Conservation (phyloP, 2,329 filamentous ascomycete species). For the Fusarium poae region DNA sequence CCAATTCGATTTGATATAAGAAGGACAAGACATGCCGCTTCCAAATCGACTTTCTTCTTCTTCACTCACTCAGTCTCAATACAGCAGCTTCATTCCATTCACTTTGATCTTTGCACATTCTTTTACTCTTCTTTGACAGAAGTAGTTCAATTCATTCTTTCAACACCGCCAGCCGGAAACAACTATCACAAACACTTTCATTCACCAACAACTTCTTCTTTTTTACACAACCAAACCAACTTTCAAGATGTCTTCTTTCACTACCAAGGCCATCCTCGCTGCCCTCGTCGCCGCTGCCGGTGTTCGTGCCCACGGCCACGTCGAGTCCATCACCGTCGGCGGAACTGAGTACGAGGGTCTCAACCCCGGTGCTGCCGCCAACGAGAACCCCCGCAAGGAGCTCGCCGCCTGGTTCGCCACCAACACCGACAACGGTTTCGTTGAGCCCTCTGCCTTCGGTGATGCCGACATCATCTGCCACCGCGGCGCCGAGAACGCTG, state of each 20-base stretch:
- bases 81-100: slow-evolving; percentile 50
- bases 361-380: slow-evolving; percentile 22
- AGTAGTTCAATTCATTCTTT: slow-evolving; percentile 48
- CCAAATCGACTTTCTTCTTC: slow-evolving; percentile 11
- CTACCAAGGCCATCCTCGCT: slow-evolving; percentile 45
- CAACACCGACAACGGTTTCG: slow-evolving; percentile 65
- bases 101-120: slow-evolving; percentile 47
- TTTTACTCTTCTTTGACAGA: slow-evolving; percentile 52
- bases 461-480: slow-evolving; percentile 63
- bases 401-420: slow-evolving; percentile 57
- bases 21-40: slow-evolving; percentile 20
- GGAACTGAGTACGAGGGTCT: slow-evolving; percentile 41
- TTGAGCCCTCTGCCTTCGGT: slow-evolving; percentile 57
- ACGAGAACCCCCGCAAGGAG: slow-evolving; percentile 41
- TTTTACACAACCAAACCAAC: slow-evolving; percentile 7
- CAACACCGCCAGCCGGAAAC: slow-evolving; percentile 45
- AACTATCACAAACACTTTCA: slow-evolving; percentile 16
- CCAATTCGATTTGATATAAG: slow-evolving; percentile 33
- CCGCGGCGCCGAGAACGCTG: slow-evolving; percentile 56
- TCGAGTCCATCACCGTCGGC: slow-evolving; percentile 47
- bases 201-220: slow-evolving; percentile 13
- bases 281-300: slow-evolving; percentile 46
- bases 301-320: slow-evolving; percentile 50
- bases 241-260: slow-evolving; percentile 49
- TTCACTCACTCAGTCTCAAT: slow-evolving; percentile 44